Evolutionary conservation across 345 rosid genomes (phyloP), one percentile per base, ranked within the genome.

Genomic region (Noccaea bulbosa): DNA sequence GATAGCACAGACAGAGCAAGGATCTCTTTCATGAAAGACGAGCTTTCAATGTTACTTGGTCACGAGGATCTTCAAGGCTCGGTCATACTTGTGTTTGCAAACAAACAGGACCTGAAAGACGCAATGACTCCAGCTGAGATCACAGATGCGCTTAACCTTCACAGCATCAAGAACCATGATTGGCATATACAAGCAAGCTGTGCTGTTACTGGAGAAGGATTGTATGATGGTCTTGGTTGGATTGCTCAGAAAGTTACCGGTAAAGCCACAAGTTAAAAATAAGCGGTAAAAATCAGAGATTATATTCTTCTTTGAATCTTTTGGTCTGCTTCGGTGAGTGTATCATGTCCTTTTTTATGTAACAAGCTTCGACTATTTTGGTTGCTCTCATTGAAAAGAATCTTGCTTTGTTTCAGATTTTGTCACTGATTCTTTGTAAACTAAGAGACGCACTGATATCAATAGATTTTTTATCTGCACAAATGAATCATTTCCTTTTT

Each of bases 141-240:
- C 54, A 86, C 97, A 0, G 95, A 91, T 62, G 88, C 91, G 16
- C 93, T 91, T 30, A 87, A 92, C 15, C 99, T 93, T 62, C 98
- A 89, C 66, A 84, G 87, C 80, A 93, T 93, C 74, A 91, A 87
- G 85, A 93, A 82, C 71, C 96, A 93, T 62, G 96, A 93, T 65
- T 94, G 99, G 99, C 97, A 94, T 77, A 91, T 93, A 54, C 96
- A 91, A 87, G 87, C 97, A 62, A 89, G 96, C 39, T 84, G 91
- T 77, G 95, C 95, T 8, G 84, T 91, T 48, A 91, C 94, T 7
- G 97, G 96, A 15, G 96, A 94, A 17, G 99, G 95, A 62, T 79
- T 88, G 50, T 83, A 82, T 12, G 96, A 94, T 69, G 96, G 93
- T 56, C 85, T 91, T 6, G 93, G 93, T 45, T 93, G 98, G 97